Percentiles rank a stretch among this genome's conserved stretches.
These are phyloP conservation scores for Microdochium bolleyi DNA, from an alignment of 2,329 filamentous ascomycete genomes.

Conservation along the genomic window DNA sequence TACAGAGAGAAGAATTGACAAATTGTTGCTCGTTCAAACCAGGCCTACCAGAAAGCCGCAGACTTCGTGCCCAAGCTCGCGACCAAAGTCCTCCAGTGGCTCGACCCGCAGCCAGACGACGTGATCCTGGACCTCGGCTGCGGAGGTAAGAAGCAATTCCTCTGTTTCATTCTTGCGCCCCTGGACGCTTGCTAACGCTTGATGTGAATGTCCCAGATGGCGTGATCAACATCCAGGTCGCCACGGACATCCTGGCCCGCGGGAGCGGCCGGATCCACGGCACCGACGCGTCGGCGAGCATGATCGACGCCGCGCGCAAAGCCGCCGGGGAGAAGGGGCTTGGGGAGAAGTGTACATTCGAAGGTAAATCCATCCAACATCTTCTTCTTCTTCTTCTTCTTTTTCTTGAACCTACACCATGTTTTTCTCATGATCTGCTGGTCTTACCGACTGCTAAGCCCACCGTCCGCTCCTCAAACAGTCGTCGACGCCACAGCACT, in stretches of 20 bases:
- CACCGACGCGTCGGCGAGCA: constrained; percentile 48
- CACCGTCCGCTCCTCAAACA: too few species aligned
- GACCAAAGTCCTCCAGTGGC: constrained; percentile 47
- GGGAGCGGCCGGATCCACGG: constrained; percentile 45
- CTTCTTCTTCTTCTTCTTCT: not conserved
- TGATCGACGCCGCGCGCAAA: constrained; percentile 46
- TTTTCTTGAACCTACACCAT: too few species aligned
- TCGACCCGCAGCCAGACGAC: constrained; percentile 51
- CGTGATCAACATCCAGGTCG: constrained; percentile 47
- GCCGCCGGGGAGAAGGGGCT: constrained; percentile 22
- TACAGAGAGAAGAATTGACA: too few species aligned
- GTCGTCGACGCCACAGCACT: constrained; percentile 39
- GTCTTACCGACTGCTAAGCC: too few species aligned
- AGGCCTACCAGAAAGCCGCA: constrained; percentile 52
- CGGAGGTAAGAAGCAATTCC: constrained; percentile 34
- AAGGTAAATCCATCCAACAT: constrained; percentile 23
- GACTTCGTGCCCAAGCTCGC: constrained; percentile 58
- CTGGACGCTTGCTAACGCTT: too few species aligned
- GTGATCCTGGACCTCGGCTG: constrained; percentile 56
- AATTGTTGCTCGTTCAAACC: too few species aligned
- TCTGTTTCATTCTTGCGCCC: constrained; percentile 4
- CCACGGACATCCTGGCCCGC: constrained; percentile 28
- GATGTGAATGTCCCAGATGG: too few species aligned
- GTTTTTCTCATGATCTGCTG: too few species aligned
- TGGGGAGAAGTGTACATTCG: constrained; percentile 30